A percentile compares a stretch with the other conserved stretches of the same genome.
phyloP scores from a whole-genome alignment of 1,139 yeast genomes.

The Blastobotrys capitulatus region DNA sequence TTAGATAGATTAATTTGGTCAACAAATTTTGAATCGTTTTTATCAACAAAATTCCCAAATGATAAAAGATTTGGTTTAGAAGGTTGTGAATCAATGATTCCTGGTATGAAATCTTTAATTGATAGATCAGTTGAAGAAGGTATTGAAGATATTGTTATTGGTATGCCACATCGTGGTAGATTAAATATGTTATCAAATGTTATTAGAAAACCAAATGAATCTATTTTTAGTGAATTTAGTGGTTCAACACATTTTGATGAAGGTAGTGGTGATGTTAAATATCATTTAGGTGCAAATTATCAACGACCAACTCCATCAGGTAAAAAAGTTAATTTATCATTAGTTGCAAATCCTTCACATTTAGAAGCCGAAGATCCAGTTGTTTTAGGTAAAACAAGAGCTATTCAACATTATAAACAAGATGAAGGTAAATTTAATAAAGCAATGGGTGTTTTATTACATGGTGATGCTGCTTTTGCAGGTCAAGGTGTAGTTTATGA shows the following conservation, averaged over 20 bases:
- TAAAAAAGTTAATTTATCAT: conserved; percentile 87
- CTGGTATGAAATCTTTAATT: conserved; percentile 94
- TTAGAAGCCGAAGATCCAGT: conserved; percentile 99
- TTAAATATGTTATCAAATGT: conserved; percentile 95
- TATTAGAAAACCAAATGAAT: conserved; percentile 97
- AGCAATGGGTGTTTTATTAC: conserved; percentile 89
- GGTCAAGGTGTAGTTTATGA: conserved; percentile 99
- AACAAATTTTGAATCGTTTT: conserved; percentile 84
- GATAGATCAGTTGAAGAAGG: conserved; percentile 93
- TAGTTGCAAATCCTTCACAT: conserved; percentile 98
- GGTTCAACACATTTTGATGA: conserved; percentile 77
- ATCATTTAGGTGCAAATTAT: conserved; percentile 99
- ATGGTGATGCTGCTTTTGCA: conserved; percentile 99
- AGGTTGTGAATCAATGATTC: conserved; percentile 95
- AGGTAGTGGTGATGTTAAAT: conserved; percentile 98
- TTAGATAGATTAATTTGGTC: conserved; percentile 97
- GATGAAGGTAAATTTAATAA: conserved; percentile 78
- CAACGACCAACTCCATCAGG: conserved; percentile 99
- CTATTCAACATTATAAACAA: conserved; percentile 85
- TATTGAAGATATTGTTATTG: conserved; percentile 91
- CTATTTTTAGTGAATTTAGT: conserved; percentile 91
- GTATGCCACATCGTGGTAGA: conserved; percentile 99
- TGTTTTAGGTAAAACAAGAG: conserved; percentile 96
- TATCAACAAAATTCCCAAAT: conserved; percentile 93
- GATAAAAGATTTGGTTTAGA: conserved; percentile 98